These are phyloP conservation scores for Debaryomyces nepalensis DNA, from an alignment of 1,139 yeast genomes.

Conservation along the genomic window DNA sequence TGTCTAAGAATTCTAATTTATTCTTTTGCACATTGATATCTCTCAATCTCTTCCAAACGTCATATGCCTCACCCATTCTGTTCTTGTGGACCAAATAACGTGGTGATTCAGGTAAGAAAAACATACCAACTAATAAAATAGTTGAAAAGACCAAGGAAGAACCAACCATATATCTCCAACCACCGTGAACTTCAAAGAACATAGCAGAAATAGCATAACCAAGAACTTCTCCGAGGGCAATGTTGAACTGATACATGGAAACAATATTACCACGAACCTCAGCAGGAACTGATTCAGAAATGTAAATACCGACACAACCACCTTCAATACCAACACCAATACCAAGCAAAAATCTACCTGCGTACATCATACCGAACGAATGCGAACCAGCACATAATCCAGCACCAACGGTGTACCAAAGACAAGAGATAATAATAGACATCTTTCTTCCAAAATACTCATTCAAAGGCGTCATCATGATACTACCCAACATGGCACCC, in stretches of 20 bases:
- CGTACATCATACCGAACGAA: slow-evolving; percentile 49
- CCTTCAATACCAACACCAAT: slow-evolving; percentile 65
- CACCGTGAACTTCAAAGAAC: slow-evolving; percentile 54
- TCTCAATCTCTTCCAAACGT: slow-evolving; percentile 60
- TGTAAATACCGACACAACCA: slow-evolving; percentile 62
- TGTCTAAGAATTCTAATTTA: slow-evolving; percentile 57
- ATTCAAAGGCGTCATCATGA: slow-evolving; percentile 52
- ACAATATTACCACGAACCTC: slow-evolving; percentile 60
- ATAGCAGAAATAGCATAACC: slow-evolving; percentile 63
- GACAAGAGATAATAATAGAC: slow-evolving; percentile 56
- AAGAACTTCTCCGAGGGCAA: slow-evolving; percentile 62
- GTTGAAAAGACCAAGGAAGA: slow-evolving; percentile 63
- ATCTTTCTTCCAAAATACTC: slow-evolving; percentile 57
- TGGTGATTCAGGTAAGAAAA: slow-evolving; percentile 56
- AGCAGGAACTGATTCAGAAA: slow-evolving; percentile 64
- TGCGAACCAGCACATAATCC: slow-evolving; percentile 56
- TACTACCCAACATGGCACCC: slow-evolving; percentile 60
- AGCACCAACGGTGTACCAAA: slow-evolving; percentile 61
- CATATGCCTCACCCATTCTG: slow-evolving; percentile 54
- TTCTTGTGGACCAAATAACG: slow-evolving; percentile 57
- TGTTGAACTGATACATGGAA: slow-evolving; percentile 59
- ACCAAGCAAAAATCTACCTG: slow-evolving; percentile 60
- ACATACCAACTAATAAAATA: slow-evolving; percentile 48
- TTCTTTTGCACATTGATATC: slow-evolving; percentile 42
- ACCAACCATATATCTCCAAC: slow-evolving; percentile 66